A percentile compares a stretch with the other conserved stretches of the same genome.
Evolutionary conservation across 306 rosid species (phyloP).

Genomic region (Cucumis cinereus): DNA sequence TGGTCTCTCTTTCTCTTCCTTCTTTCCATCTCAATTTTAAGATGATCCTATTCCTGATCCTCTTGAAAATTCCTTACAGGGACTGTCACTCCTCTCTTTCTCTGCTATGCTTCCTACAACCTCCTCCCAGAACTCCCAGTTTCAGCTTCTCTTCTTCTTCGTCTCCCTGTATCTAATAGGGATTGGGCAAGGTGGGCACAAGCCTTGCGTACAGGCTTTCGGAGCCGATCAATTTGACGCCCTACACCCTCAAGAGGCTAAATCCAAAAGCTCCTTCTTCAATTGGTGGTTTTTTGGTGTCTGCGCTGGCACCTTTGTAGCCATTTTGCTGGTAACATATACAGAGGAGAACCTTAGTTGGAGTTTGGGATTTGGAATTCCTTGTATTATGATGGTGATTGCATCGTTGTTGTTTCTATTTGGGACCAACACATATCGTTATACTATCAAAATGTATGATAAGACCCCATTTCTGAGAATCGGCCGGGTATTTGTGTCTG

Average conservation of each 20-base stretch:
- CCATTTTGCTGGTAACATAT: conserved; percentile 22
- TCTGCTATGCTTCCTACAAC: conserved; percentile 37
- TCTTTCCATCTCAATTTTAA: not conserved
- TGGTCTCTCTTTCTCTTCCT: conserved; percentile 17
- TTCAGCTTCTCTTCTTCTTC: conserved; percentile 41
- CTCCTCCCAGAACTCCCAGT: not conserved
- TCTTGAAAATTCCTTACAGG: not conserved
- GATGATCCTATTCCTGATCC: not conserved
- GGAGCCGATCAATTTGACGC: conserved; percentile 74
- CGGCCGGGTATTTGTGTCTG: conserved; percentile 25
- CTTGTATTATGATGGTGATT: conserved; percentile 30
- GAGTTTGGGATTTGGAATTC: conserved; percentile 62
- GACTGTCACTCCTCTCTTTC: conserved; percentile 22
- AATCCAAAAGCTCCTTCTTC: conserved; percentile 68
- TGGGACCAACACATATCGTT: conserved; percentile 44
- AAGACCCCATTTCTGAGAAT: conserved; percentile 35
- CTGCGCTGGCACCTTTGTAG: conserved; percentile 22
- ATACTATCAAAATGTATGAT: not conserved
- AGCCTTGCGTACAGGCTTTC: conserved; percentile 76
- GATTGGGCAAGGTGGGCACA: conserved; percentile 57
- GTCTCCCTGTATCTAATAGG: conserved; percentile 46
- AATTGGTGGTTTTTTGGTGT: conserved; percentile 72
- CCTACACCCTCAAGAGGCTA: conserved; percentile 34
- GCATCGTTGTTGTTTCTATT: conserved; percentile 34
- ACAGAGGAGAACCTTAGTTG: conserved; percentile 41